phyloP scores from a whole-genome alignment of 2,329 filamentous ascomycete genomes.

The Pseudopithomyces maydicus region DNA sequence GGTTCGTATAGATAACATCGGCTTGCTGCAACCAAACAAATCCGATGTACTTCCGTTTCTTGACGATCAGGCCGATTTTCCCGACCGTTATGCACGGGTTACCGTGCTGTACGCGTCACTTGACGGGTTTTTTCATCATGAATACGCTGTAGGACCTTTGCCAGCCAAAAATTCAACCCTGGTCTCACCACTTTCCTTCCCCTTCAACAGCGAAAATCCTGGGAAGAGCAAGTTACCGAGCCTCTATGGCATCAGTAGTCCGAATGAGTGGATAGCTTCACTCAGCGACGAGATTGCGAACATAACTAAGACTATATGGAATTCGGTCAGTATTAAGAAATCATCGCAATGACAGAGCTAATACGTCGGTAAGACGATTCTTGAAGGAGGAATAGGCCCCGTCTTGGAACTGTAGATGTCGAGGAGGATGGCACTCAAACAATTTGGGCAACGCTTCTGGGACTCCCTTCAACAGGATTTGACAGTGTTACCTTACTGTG shows the following conservation, averaged over 20 bases:
- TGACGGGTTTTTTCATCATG: slow-evolving; percentile 42
- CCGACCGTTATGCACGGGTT: slow-evolving; percentile 25
- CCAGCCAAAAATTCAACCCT: slow-evolving; percentile 50
- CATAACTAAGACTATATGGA: slow-evolving; percentile 28
- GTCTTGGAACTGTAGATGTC: slow-evolving; percentile 34
- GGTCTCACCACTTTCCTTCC: slow-evolving; percentile 22
- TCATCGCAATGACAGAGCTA: background rate
- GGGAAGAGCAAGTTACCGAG: slow-evolving; percentile 18
- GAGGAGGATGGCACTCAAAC: slow-evolving; percentile 45
- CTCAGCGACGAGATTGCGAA: slow-evolving; percentile 23
- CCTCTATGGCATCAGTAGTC: slow-evolving; percentile 1
- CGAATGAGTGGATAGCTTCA: slow-evolving; percentile 7
- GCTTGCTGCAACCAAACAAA: slow-evolving; percentile 26
- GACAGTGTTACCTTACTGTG: slow-evolving; percentile 50
- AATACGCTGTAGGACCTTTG: slow-evolving; percentile 58
- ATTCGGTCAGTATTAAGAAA: slow-evolving; percentile 17
- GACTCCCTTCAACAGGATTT: slow-evolving; percentile 44
- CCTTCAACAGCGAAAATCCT: slow-evolving; percentile 23
- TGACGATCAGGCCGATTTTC: slow-evolving; percentile 12
- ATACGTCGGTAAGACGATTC: slow-evolving; percentile 13
- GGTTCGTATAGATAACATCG: slow-evolving; percentile 1
- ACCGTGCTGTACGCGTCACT: slow-evolving; percentile 20
- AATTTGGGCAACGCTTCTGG: slow-evolving; percentile 55
- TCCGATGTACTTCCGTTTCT: slow-evolving; percentile 24
- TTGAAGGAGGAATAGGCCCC: slow-evolving; percentile 19